Conservation (phyloP, 2,329 filamentous ascomycete genomes). For the Monosporascus sp. region DNA sequence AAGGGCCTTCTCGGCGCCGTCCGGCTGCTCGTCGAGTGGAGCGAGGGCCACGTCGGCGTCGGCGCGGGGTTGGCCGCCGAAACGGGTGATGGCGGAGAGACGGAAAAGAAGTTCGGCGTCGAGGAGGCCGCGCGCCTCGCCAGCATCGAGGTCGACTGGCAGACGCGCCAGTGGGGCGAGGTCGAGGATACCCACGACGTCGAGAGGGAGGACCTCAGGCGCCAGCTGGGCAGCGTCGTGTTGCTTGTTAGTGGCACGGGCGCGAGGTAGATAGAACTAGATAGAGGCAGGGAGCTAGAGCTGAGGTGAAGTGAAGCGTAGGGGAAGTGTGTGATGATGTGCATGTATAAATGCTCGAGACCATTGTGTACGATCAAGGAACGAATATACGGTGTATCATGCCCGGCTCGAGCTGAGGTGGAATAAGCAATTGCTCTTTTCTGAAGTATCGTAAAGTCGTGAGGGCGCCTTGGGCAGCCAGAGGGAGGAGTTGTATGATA, state of each 20-base stretch:
- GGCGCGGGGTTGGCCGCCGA: slow-evolving; percentile 38
- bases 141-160: slow-evolving; percentile 83
- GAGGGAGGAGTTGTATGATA: too few species aligned
- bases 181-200: slow-evolving; percentile 99
- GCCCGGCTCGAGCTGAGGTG: too few species aligned
- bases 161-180: slow-evolving; percentile 88
- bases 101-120: slow-evolving; percentile 59
- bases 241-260: slow-evolving; percentile 66
- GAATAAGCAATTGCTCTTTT: too few species aligned
- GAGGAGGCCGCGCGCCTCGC: slow-evolving; percentile 75
- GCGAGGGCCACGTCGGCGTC: slow-evolving; percentile 59
- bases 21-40: slow-evolving; percentile 82
- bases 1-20: slow-evolving; percentile 81
- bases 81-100: slow-evolving; percentile 17
- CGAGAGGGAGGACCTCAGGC: slow-evolving; percentile 79
- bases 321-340: too few species aligned
- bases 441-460: too few species aligned
- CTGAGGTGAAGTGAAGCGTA: too few species aligned
- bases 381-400: too few species aligned
- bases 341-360: too few species aligned
- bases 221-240: slow-evolving; percentile 84
- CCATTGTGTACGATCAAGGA: too few species aligned
- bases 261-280: slow-evolving; percentile 1
- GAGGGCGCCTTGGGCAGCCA: too few species aligned
- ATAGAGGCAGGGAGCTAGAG: too few species aligned